Conservation (phyloP, 2,329 filamentous ascomycete genomes). For the Xylaria multiplex region DNA sequence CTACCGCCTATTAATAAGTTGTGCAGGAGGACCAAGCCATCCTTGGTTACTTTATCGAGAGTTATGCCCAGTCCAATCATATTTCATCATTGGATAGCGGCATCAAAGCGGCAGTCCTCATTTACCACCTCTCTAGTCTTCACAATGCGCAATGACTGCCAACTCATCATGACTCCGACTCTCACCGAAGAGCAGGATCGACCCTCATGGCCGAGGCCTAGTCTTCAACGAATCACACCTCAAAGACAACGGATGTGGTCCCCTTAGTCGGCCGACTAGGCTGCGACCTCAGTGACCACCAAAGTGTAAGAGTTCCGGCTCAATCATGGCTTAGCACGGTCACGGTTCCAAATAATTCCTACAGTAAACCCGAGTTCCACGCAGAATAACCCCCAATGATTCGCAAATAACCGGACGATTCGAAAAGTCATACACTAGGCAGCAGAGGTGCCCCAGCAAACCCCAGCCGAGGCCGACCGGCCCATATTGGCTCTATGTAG, state of each 20-base stretch:
- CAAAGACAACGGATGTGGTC: conserved; percentile 8
- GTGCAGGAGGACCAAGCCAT: neutral
- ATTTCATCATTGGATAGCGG: conserved; percentile 3
- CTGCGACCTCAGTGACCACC: conserved; percentile 25
- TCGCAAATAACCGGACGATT: neutral
- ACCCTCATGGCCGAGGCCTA: conserved; percentile 12
- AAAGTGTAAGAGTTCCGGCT: conserved; percentile 11
- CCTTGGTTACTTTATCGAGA: conserved; percentile 4
- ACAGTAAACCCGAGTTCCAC: neutral
- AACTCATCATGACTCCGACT: conserved; percentile 32
- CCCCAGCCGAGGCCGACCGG: neutral
- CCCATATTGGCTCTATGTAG: neutral
- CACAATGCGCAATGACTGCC: conserved; percentile 27
- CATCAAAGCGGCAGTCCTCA: conserved; percentile 21
- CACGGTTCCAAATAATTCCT: conserved; percentile 1
- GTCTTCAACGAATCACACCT: conserved; percentile 21
- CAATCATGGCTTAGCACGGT: neutral
- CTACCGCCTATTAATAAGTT: neutral
- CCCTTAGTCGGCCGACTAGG: conserved; percentile 22
- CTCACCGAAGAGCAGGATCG: conserved; percentile 29
- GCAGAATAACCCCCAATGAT: neutral
- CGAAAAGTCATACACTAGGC: neutral
- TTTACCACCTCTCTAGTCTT: conserved; percentile 25
- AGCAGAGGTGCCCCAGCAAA: neutral
- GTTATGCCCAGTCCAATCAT: conserved; percentile 7